A percentile compares a stretch with the other conserved stretches of the same genome.
phyloP scores from a whole-genome alignment of 2,329 filamentous ascomycete species.

The Thelonectria rubi region DNA sequence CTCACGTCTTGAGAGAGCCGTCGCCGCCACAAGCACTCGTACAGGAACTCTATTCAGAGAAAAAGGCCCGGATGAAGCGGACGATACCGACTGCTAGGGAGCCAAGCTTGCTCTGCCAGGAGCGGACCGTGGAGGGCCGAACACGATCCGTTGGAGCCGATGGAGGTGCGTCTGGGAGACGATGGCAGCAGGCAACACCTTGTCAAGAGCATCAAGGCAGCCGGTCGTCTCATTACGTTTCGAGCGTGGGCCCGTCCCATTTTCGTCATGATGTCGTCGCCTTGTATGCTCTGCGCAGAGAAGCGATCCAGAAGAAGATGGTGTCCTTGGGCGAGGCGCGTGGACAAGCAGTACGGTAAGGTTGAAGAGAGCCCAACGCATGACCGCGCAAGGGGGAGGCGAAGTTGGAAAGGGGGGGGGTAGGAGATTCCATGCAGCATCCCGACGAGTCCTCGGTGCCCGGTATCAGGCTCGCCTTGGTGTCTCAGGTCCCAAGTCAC shows the following conservation, averaged over 20 bases:
- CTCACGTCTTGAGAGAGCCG: constrained; percentile 2
- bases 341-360: constrained; percentile 31
- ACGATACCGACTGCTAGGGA: constrained; percentile 28
- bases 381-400: constrained; percentile 29
- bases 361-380: constrained; percentile 24
- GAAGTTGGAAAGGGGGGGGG: constrained; percentile 23
- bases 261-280: not conserved
- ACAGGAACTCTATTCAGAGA: not conserved
- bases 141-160: constrained; percentile 36
- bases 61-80: constrained; percentile 16
- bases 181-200: constrained; percentile 10
- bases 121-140: constrained; percentile 39
- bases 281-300: constrained; percentile 14
- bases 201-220: constrained; percentile 3
- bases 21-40: not conserved
- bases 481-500: constrained; percentile 52
- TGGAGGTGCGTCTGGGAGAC: constrained; percentile 8
- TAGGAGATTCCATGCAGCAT: constrained; percentile 42
- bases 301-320: constrained; percentile 23
- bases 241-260: constrained; percentile 15
- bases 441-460: constrained; percentile 38
- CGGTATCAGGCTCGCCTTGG: constrained; percentile 43
- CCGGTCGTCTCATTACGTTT: constrained; percentile 7
- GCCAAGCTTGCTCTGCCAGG: constrained; percentile 30
- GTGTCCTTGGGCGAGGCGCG: constrained; percentile 37